Base-by-base conservation (phyloP, 176 grass and related monocot species). In the Hordeum marinum region DNA sequence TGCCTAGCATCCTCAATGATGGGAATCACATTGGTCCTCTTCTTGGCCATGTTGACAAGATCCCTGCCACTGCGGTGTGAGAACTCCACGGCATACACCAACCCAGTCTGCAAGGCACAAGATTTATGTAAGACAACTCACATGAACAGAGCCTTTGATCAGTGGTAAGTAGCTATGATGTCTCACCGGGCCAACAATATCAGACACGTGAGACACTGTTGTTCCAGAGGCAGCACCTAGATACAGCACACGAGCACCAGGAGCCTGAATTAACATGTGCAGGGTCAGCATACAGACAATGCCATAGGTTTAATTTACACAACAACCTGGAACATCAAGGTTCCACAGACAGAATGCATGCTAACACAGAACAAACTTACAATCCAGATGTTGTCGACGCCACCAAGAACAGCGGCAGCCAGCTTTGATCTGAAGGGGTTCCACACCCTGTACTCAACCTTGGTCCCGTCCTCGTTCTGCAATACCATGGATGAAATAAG, bases 1-100 rank as follows among this genome's bases (percentile, higher is more conserved):
- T 98, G 91, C 45, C 95, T 95, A 50, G 95, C 95, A 89, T 98
- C 95, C 81, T 98, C 95, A 40, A 98, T 95, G 52, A 98, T 98
- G 50, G 95, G 95, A 13, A 95, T 95, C 20, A 98, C 92, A 88
- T 98, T 98, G 68, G 95, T 95, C 72, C 90, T 84, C 80, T 98
- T 98, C 85, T 94, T 98, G 10, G 96, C 93, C 93, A 98, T 98
- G 65, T 98, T 95, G 40, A 98, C 93, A 34, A 98, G 90, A 61
- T 98, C 96, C 27, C 96, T 86, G 17, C 96, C 96, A 81, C 96
- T 95, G 63, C 89, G 85, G 85, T 98, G 93, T 1, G 96, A 98
- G 84, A 98, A 98, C 88, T 98, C 96, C 63, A 98, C 96, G 2
- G 93, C 93, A 87, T 95, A 98, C 3, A 98, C 96, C 58, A 94